Conservation (phyloP, 176 grass and related monocot species). For the Sorghum bicolor region Sorghum_bicolor_NCBIv3 NC_012879.2:45614501-45615000, state of each 20-base stretch:
- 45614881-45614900: constrained; percentile 27
- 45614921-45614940: no score
- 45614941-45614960: no score
- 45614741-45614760: constrained; percentile 25
- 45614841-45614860: constrained; percentile 46
- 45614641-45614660: neutral
- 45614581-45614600: constrained; percentile 85
- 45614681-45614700: constrained; percentile 73
- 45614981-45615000: no score
- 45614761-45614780: constrained; percentile 40
- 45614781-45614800: constrained; percentile 82
- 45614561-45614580: constrained; percentile 89
- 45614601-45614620: neutral
- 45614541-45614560: constrained; percentile 82
- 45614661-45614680: constrained; percentile 17
- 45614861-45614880: neutral
- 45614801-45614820: constrained; percentile 57
- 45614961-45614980: no score
- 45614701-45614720: constrained; percentile 52
- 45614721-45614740: constrained; percentile 35
- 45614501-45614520: neutral
- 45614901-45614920: constrained; percentile 44
- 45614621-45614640: neutral
- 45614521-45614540: constrained; percentile 36
- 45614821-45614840: constrained; percentile 45